A percentile compares a stretch with the other conserved stretches of the same genome.
Evolutionary conservation across 2,329 filamentous ascomycete genomes (phyloP).

Genomic region (Cercospora beticola): DNA sequence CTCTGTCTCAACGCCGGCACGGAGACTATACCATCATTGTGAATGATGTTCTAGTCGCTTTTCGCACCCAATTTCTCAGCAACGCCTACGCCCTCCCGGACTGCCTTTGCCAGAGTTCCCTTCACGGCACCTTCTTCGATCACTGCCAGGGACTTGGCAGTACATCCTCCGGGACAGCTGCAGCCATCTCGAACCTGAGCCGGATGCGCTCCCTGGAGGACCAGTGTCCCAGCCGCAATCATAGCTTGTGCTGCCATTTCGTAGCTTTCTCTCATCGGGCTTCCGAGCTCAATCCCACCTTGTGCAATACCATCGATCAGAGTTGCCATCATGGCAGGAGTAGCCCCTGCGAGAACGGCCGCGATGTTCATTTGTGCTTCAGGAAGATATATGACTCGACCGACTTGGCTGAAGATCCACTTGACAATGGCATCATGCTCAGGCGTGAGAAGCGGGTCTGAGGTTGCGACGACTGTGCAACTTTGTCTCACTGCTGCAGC

Average conservation of each 20-base stretch:
- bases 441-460: conserved; percentile 57
- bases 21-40: background rate
- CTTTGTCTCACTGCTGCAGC: conserved; percentile 74
- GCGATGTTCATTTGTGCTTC: conserved; percentile 68
- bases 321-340: conserved; percentile 74
- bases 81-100: conserved; percentile 56
- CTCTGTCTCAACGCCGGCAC: background rate
- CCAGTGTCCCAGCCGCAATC: conserved; percentile 68
- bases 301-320: conserved; percentile 74
- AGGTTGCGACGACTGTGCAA: conserved; percentile 73
- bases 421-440: conserved; percentile 61
- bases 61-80: background rate
- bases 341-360: conserved; percentile 72
- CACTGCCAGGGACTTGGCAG: conserved; percentile 70
- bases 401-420: conserved; percentile 76
- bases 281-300: conserved; percentile 75
- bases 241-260: conserved; percentile 79
- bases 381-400: conserved; percentile 67
- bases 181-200: conserved; percentile 75
- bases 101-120: conserved; percentile 65
- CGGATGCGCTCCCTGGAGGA: conserved; percentile 70
- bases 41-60: background rate
- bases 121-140: conserved; percentile 72
- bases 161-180: conserved; percentile 75
- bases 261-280: conserved; percentile 70